Percentiles rank a stretch among this genome's conserved stretches.
Conservation (phyloP, 2,329 filamentous ascomycete species). For the Dactylellina leptospora region DNA sequence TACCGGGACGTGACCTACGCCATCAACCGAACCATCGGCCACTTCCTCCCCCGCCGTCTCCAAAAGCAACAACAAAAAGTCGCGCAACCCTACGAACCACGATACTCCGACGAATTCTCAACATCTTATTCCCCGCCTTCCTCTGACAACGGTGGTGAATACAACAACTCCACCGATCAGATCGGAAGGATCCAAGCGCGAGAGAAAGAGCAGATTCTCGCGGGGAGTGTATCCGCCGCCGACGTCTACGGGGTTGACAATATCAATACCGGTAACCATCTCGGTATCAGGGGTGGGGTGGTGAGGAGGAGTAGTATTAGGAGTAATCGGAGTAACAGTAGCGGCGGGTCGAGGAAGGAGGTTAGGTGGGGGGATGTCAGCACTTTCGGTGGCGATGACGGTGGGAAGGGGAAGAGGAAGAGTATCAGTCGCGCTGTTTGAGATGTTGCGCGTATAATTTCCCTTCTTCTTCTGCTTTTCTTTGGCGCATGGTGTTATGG, state of each 20-base stretch:
- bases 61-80: slow-evolving; percentile 19
- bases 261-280: too few relatives aligned
- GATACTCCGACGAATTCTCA: too few relatives aligned
- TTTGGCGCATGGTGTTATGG: too few relatives aligned
- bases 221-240: slow-evolving; percentile 16
- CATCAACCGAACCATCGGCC: slow-evolving; percentile 41
- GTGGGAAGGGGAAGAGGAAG: slow-evolving; percentile 5
- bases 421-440: slow-evolving; percentile 36
- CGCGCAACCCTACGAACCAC: slow-evolving; percentile 4
- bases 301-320: slow-evolving; percentile 5
- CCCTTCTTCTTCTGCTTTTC: too few relatives aligned
- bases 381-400: background rate
- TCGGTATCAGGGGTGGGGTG: background rate
- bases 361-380: slow-evolving; percentile 1
- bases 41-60: slow-evolving; percentile 29
- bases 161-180: slow-evolving; percentile 26
- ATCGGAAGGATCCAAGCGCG: slow-evolving; percentile 9
- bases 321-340: slow-evolving; percentile 2
- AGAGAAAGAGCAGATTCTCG: slow-evolving; percentile 20
- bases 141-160: slow-evolving; percentile 9
- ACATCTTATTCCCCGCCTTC: slow-evolving; percentile 10
- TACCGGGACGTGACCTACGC: slow-evolving; percentile 34
- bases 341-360: slow-evolving; percentile 28
- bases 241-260: too few relatives aligned
- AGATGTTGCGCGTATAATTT: background rate